Base-by-base conservation (phyloP, 768 basidiomycete genomes). In the Tubosaeta brunneosetosa region DNA sequence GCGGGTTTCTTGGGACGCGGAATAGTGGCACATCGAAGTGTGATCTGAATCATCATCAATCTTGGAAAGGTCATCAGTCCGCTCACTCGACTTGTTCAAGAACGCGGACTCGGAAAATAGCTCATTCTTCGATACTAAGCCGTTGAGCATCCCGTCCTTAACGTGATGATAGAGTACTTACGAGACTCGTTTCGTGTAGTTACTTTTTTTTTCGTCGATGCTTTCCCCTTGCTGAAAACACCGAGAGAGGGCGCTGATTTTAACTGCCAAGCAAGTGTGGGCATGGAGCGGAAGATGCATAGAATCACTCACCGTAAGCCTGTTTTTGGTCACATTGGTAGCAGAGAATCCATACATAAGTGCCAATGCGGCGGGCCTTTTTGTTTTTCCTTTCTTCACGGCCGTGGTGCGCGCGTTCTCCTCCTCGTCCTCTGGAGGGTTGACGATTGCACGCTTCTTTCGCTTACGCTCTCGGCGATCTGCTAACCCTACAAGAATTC, bases 381-480 rank as follows among this genome's bases (percentile, higher is more conserved):
- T 68, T 13, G 32, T 26, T 29, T 49, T 69, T 31, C 45, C 53
- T 32, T 48, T 63, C 43, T 53, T 51, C 40, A 45, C 25, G 50
- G 19, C 40, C 19, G 37, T 34, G 27, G 53, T 27, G 34, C 53
- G 26, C 16, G 37, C n/a, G 26, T 29, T 43, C 13, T 56, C 48
- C 2, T 44, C 49, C 37, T 51, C 53, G 47, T 52, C 54, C 45
- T 57, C 55, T 32, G 52, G 41, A 27, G 61, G 53, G 36, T 73
- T 63, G 34, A 83, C 73, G 34, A 86, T 82, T 3, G 74, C 77
- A 19, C 77, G 77, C 61, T 81, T 87, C 22, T 68, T 68, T 49
- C 80, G 78, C 64, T 84, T 84, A 42, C 82, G 75, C 55, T 86
- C 80, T 13, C 84, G 79, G 26, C 88, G 79, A 56, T 85, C 84